Conservation (phyloP, 2,329 filamentous ascomycete genomes). For the Cephalotrichum gorgonifer region DNA sequence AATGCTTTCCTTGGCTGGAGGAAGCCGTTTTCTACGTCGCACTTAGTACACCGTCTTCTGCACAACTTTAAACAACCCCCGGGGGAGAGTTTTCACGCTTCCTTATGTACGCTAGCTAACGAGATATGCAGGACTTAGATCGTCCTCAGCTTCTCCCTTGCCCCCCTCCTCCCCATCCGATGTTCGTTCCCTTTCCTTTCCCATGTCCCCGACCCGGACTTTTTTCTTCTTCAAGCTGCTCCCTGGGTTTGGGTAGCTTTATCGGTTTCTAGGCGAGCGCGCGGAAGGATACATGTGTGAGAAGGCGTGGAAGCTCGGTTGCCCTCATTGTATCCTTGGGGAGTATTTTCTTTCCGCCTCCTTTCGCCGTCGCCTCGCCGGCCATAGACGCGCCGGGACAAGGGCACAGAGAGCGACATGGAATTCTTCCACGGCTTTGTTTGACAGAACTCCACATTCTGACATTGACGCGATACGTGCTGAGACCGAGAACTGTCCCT, state of each 20-base stretch:
- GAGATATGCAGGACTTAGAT: not conserved
- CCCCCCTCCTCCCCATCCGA: not conserved
- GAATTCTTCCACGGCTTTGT: not conserved
- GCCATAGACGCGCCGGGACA: not conserved
- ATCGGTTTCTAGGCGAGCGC: not conserved
- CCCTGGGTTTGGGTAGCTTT: not conserved
- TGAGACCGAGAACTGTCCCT: slow-evolving; percentile 1
- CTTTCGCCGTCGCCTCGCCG: not conserved
- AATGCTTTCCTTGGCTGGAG: not conserved
- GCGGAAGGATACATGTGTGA: not conserved
- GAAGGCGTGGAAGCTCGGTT: not conserved
- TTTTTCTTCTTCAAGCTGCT: not conserved
- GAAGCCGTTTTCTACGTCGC: not conserved
- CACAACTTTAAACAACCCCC: no score
- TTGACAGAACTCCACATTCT: not conserved
- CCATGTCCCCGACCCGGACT: not conserved
- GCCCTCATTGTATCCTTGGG: not conserved
- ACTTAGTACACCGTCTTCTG: not conserved
- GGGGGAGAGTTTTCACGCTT: not conserved
- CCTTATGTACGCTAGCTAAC: not conserved
- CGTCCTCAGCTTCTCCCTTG: not conserved
- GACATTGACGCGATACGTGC: slow-evolving; percentile 1
- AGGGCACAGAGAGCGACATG: not conserved
- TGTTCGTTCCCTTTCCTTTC: not conserved
- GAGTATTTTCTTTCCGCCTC: not conserved